Conservation (phyloP, 768 basidiomycete species). For the Holtermanniella nyarrowii region DNA sequence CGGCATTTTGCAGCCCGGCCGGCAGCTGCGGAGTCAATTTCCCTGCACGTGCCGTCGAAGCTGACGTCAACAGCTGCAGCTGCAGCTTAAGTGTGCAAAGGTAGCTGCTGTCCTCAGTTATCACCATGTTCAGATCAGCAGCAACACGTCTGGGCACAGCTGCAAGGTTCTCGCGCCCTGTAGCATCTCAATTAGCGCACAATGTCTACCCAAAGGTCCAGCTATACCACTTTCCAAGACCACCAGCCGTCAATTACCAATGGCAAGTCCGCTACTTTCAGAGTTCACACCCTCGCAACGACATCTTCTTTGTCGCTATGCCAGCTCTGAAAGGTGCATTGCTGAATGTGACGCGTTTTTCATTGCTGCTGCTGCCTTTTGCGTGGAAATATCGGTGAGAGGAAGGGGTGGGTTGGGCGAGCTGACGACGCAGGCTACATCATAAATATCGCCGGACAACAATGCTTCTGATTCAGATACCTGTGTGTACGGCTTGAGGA, state of each 20-base stretch:
- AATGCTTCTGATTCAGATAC: conserved; percentile 43
- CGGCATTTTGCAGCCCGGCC: no score
- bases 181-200: no score
- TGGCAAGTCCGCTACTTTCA: conserved; percentile 33
- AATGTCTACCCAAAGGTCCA: neutral
- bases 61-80: no score
- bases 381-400: conserved; percentile 31
- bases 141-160: no score
- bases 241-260: neutral
- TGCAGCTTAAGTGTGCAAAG: no score
- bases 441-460: conserved; percentile 40
- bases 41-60: no score
- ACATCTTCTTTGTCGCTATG: conserved; percentile 45
- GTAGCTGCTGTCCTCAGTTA: no score
- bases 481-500: conserved; percentile 27
- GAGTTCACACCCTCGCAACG: conserved; percentile 27
- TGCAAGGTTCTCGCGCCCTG: no score
- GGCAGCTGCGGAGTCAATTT: no score
- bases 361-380: conserved; percentile 35
- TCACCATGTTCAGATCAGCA: no score
- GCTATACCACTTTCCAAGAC: neutral
- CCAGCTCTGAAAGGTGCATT: conserved; percentile 45
- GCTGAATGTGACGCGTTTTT: conserved; percentile 40
- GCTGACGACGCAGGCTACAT: conserved; percentile 35
- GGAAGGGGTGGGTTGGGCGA: neutral